Conservation (phyloP, 2,329 filamentous ascomycete genomes). For the Aureobasidium sp. region DNA sequence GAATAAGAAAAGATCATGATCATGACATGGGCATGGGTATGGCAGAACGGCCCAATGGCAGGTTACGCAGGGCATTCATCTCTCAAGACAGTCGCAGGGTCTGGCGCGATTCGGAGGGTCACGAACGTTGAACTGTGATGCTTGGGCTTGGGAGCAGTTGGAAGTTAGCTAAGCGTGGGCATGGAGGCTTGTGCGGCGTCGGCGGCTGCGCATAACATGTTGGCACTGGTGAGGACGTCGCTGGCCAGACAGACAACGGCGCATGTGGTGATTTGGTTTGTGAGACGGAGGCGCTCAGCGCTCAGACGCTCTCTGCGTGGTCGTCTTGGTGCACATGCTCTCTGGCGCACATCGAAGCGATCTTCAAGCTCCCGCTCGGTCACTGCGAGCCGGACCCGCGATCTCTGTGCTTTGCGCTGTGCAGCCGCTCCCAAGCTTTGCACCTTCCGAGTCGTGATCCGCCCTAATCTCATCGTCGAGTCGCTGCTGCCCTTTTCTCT, state of each 20-base stretch:
- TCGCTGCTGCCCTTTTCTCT: conserved; percentile 16
- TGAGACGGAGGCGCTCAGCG: conserved; percentile 10
- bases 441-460: conserved; percentile 15
- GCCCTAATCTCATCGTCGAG: conserved; percentile 12
- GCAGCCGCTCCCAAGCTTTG: conserved; percentile 14
- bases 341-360: conserved; percentile 4
- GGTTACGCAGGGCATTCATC: not conserved
- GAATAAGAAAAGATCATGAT: not conserved
- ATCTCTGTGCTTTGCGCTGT: conserved; percentile 11
- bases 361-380: conserved; percentile 16
- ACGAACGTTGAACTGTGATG: conserved; percentile 11
- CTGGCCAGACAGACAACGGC: conserved; percentile 15
- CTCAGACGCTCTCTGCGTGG: not conserved
- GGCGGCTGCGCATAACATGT: not conserved
- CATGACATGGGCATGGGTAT: not conserved
- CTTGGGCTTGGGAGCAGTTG: conserved; percentile 5
- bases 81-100: not conserved
- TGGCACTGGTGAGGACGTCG: not conserved
- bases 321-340: not conserved
- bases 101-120: not conserved
- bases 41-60: not conserved
- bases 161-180: not conserved
- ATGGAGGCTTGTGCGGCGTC: not conserved
- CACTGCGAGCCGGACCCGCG: conserved; percentile 13
- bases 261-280: conserved; percentile 12